These are phyloP conservation scores for Rosa multiflora DNA, from an alignment of 306 rosid species.

Conservation along the genomic window DNA sequence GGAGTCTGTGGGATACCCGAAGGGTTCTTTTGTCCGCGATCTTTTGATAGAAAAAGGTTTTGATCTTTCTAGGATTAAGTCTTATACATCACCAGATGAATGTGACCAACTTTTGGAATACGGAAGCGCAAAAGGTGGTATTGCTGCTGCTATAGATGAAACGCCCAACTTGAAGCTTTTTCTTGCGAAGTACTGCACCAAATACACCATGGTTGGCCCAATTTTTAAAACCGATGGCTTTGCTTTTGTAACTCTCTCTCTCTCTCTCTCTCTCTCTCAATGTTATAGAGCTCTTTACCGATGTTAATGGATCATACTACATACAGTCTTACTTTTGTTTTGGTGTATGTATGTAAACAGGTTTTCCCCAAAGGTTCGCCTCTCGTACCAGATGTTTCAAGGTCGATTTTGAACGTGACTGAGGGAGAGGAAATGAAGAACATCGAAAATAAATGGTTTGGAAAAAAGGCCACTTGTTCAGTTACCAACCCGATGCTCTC, in stretches of 20 bases:
- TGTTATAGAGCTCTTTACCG: too few relatives aligned
- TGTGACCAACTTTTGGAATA: slow-evolving; percentile 24
- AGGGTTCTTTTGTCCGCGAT: slow-evolving; percentile 41
- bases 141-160: slow-evolving; percentile 48
- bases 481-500: slow-evolving; percentile 31
- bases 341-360: slow-evolving; percentile 4
- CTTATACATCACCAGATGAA: slow-evolving; percentile 23
- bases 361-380: slow-evolving; percentile 51
- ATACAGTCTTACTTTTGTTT: background rate
- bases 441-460: slow-evolving; percentile 60
- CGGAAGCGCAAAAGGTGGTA: slow-evolving; percentile 37
- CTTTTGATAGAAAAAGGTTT: slow-evolving; percentile 43
- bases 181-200: slow-evolving; percentile 35
- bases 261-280: too few relatives aligned
- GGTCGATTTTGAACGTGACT: slow-evolving; percentile 53
- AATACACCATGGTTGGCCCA: slow-evolving; percentile 35
- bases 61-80: slow-evolving; percentile 26
- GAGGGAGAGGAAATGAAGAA: slow-evolving; percentile 56
- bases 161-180: slow-evolving; percentile 27
- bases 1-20: slow-evolving; percentile 49
- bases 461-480: slow-evolving; percentile 20
- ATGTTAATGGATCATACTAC: background rate
- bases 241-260: slow-evolving; percentile 39
- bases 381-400: slow-evolving; percentile 58
- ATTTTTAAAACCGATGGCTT: slow-evolving; percentile 36